Percentiles rank a stretch among this genome's conserved stretches.
Conservation (phyloP, 1,284 basidiomycete species). For the Irpex sp. region DNA sequence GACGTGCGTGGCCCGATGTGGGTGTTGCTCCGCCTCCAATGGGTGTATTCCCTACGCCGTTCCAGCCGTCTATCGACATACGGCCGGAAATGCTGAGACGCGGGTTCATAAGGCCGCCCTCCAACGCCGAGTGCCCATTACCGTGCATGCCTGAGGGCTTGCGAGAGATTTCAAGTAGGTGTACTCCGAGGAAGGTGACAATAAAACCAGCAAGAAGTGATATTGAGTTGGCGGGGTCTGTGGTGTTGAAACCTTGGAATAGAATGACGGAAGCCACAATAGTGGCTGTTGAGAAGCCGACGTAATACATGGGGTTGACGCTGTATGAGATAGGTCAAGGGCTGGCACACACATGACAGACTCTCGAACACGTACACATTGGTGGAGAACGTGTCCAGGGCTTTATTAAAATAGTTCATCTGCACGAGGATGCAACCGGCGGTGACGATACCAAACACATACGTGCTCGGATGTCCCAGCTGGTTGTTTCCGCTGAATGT, state of each 20-base stretch:
- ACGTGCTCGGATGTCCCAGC: slow-evolving; percentile 92
- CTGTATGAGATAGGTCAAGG: slow-evolving; percentile 33
- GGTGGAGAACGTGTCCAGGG: slow-evolving; percentile 94
- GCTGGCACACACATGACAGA: slow-evolving; percentile 9
- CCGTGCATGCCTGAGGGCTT: slow-evolving; percentile 47
- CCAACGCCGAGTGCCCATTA: slow-evolving; percentile 53
- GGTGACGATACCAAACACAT: slow-evolving; percentile 87
- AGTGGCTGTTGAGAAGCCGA: slow-evolving; percentile 96
- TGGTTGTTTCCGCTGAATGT: slow-evolving; percentile 95
- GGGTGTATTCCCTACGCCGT: slow-evolving; percentile 36
- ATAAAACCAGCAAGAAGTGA: slow-evolving; percentile 87
- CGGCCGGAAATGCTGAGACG: slow-evolving; percentile 67
- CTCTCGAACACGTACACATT: slow-evolving; percentile 74
- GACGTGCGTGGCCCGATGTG: slow-evolving; percentile 37
- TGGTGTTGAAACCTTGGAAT: slow-evolving; percentile 96
- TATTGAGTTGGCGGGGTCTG: slow-evolving; percentile 75
- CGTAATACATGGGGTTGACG: slow-evolving; percentile 98
- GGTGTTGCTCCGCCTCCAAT: slow-evolving; percentile 28
- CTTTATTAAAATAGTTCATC: slow-evolving; percentile 99
- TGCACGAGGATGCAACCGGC: slow-evolving; percentile 88
- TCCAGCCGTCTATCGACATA: slow-evolving; percentile 71
- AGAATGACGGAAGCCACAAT: slow-evolving; percentile 94
- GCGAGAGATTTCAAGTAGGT: slow-evolving; percentile 84
- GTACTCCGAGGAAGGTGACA: slow-evolving; percentile 90
- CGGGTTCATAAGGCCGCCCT: slow-evolving; percentile 77